Evolutionary conservation across 371 early-diverging fungal genomes (phyloP), one percentile per base, ranked within the genome.

Genomic region (Rhizopus sp.): DNA sequence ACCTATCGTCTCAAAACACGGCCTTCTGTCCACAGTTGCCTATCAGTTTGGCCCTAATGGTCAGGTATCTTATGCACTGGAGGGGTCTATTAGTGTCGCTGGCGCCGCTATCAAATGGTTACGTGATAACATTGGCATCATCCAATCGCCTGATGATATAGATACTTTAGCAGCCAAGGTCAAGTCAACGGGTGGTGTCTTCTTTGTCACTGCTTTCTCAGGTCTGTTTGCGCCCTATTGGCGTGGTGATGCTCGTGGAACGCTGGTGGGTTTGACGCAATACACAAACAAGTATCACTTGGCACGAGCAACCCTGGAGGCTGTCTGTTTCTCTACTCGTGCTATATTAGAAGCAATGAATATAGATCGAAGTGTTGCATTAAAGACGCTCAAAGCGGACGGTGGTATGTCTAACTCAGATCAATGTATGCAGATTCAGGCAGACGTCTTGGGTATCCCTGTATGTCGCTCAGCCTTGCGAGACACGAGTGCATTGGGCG

Each of bases 151-250:
- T 1, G 57, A 67, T 38, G 94, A 97, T 53, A 85, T 97, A 50
- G 88, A 84, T 46, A 44, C 29, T 7, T 44, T 71, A 8, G 77
- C 77, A 3, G 33, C 61, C 6, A 64, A 64, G 55, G 93, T 91
- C 12, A 66, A 78, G 31, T 85, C 92, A 50, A 94, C 88, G 29
- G 94, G 91, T 34, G 96, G 93, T 33, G 93, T 96, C 5, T 90
- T 93, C 73, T 97, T 96, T 84, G 94, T 96, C 34, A 92, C 97
- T 0, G 96, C 98, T 1, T 94, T 96, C 69, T 89, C 91, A 8
- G 97, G 97, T 4, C 81, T 96, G 37, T 95, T 93, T 77, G 94
- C 98, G 5, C 98, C 97, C 2, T 91, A 96, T 72, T 96, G 97
- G 98, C 83, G 93, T 35, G 89, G 88, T 57, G 96, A 95, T 76